These are phyloP conservation scores for Diplodia seriata DNA, from an alignment of 2,329 filamentous ascomycete species.

Conservation along the genomic window DNA sequence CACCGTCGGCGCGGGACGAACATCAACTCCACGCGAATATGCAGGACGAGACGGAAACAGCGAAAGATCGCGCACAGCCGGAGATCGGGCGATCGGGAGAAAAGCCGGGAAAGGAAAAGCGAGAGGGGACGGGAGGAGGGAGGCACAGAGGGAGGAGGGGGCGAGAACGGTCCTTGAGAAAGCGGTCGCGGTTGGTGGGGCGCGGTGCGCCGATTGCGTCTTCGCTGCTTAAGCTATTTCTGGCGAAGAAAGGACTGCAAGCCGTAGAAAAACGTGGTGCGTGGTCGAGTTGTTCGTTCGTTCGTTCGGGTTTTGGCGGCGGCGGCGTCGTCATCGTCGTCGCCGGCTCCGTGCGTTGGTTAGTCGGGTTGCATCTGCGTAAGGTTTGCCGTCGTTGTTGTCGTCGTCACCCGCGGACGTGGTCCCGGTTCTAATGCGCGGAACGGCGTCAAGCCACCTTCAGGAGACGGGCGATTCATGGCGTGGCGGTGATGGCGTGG, in stretches of 20 bases:
- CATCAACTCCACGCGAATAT: not conserved
- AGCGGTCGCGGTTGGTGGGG: not conserved
- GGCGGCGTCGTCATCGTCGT: too few species aligned
- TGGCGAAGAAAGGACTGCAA: not conserved
- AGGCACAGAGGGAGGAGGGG: not conserved
- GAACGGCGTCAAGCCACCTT: not conserved
- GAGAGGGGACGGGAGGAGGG: not conserved
- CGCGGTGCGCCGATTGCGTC: not conserved
- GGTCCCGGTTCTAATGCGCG: not conserved
- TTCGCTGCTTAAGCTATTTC: not conserved
- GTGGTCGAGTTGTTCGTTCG: not conserved
- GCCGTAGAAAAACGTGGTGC: not conserved
- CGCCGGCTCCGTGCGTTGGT: not conserved
- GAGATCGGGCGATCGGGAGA: not conserved
- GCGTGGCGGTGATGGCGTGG: not conserved
- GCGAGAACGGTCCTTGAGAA: not conserved
- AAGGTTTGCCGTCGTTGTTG: not conserved
- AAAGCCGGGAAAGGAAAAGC: not conserved
- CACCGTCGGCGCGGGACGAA: not conserved
- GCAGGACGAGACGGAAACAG: not conserved
- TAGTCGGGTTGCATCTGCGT: not conserved
- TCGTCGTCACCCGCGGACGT: not conserved
- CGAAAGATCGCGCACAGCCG: not conserved
- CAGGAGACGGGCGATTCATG: not conserved
- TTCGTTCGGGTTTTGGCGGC: not conserved